Conservation (phyloP, 2,329 filamentous ascomycete genomes). For the Stemphylium beticola region DNA sequence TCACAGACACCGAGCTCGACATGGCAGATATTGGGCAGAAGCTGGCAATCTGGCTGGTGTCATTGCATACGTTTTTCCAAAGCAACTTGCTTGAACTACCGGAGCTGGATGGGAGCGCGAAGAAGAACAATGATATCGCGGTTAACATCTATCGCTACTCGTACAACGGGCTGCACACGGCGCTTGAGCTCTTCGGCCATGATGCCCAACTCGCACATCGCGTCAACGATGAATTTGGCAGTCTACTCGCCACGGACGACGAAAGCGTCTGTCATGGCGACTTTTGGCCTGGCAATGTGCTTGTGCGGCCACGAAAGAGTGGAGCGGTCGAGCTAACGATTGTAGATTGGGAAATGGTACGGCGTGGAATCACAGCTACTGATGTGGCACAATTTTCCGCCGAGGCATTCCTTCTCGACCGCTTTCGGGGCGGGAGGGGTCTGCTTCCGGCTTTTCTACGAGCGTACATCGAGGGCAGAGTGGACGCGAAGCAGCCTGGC, state of each 20-base stretch:
- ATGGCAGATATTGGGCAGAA: slow-evolving; percentile 29
- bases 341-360: slow-evolving; percentile 47
- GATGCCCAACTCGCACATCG: slow-evolving; percentile 31
- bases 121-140: slow-evolving; percentile 37
- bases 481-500: slow-evolving; percentile 1
- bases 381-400: slow-evolving; percentile 49
- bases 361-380: slow-evolving; percentile 44
- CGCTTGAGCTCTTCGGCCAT: slow-evolving; percentile 30
- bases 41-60: slow-evolving; percentile 43
- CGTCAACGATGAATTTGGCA: slow-evolving; percentile 39
- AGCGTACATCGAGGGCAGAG: slow-evolving; percentile 25
- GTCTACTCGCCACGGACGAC: slow-evolving; percentile 33
- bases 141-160: slow-evolving; percentile 37
- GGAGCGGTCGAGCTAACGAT: slow-evolving; percentile 31
- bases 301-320: slow-evolving; percentile 22
- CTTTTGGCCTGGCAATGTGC: slow-evolving; percentile 50
- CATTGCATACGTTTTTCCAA: slow-evolving; percentile 29
- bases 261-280: slow-evolving; percentile 49
- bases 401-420: slow-evolving; percentile 47
- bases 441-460: slow-evolving; percentile 37
- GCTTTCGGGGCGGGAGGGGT: slow-evolving; percentile 38
- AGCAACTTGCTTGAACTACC: slow-evolving; percentile 17
- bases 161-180: slow-evolving; percentile 35
- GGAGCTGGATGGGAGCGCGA: neutral
- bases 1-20: slow-evolving; percentile 26